Evolutionary conservation across 805 yeast species (phyloP).

Genomic region (Teunomyces cretensis): DNA sequence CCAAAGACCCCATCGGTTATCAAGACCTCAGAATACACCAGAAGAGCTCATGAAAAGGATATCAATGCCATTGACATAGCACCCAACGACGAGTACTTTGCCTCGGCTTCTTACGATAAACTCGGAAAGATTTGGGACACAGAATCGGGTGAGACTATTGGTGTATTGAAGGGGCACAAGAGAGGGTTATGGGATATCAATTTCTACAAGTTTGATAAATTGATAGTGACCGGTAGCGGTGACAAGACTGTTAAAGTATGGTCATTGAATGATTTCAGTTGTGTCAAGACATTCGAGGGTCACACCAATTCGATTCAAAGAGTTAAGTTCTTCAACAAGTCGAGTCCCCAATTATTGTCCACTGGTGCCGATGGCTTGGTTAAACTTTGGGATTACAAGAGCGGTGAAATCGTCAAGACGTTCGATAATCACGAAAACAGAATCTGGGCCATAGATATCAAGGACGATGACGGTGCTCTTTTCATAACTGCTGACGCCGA

Average conservation of each 20-base stretch:
- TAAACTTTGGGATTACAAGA: conserved; percentile 79
- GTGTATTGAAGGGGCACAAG: conserved; percentile 83
- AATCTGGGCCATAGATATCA: conserved; percentile 83
- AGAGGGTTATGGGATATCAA: conserved; percentile 93
- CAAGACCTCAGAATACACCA: conserved; percentile 75
- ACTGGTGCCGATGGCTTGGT: conserved; percentile 95
- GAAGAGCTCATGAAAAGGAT: conserved; percentile 96
- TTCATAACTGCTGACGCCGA: conserved; percentile 93
- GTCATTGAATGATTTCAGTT: conserved; percentile 76
- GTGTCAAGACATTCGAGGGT: conserved; percentile 85
- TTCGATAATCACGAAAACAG: conserved; percentile 90
- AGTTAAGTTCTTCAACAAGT: conserved; percentile 63
- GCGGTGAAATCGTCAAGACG: conserved; percentile 78
- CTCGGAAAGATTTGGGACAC: conserved; percentile 87
- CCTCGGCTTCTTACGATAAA: conserved; percentile 93
- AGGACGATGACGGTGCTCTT: conserved; percentile 65
- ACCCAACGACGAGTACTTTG: conserved; percentile 86
- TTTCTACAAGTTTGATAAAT: conserved; percentile 77
- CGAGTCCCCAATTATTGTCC: conserved; percentile 63
- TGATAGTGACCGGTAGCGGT: conserved; percentile 82
- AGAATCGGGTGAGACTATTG: conserved; percentile 82
- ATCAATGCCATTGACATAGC: conserved; percentile 86
- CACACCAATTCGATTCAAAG: conserved; percentile 91
- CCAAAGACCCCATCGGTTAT: conserved; percentile 46
- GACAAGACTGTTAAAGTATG: conserved; percentile 89